A percentile compares a stretch with the other conserved stretches of the same genome.
Evolutionary conservation across 768 basidiomycete species (phyloP).

Genomic region (Ephemerocybe angulata): DNA sequence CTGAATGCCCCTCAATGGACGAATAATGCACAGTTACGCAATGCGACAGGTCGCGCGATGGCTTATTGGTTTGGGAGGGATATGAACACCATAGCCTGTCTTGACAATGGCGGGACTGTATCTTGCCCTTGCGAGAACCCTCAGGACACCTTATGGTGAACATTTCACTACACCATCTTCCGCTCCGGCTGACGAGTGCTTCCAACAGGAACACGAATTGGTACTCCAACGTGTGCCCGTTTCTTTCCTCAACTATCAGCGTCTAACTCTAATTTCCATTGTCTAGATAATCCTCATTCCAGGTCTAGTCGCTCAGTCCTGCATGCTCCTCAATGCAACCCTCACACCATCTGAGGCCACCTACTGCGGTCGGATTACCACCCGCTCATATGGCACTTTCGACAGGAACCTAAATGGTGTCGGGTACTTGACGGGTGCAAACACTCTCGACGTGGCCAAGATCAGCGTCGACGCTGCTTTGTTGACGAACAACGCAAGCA

Average conservation of each 20-base stretch:
- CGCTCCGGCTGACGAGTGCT: constrained; percentile 4
- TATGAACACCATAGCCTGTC: constrained; percentile 45
- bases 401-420: constrained; percentile 39
- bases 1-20: constrained; percentile 38
- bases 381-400: constrained; percentile 49
- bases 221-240: constrained; percentile 49
- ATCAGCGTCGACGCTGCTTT: constrained; percentile 53
- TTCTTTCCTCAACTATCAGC: neutral
- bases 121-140: constrained; percentile 55
- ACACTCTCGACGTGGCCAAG: constrained; percentile 60
- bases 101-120: constrained; percentile 49
- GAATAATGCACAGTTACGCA: constrained; percentile 36
- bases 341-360: constrained; percentile 38
- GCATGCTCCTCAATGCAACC: constrained; percentile 49
- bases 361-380: constrained; percentile 49
- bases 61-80: constrained; percentile 63
- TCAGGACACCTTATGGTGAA: constrained; percentile 39
- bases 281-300: constrained; percentile 61
- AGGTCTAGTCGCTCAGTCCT: constrained; percentile 50
- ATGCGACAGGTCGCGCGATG: constrained; percentile 47
- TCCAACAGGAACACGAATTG: constrained; percentile 59
- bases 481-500: constrained; percentile 38
- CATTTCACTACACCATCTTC: neutral
- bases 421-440: constrained; percentile 58
- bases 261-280: neutral